Percentiles rank a stretch among this genome's conserved stretches.
phyloP scores from a whole-genome alignment of 352 stramenopile species.

The Globisporangium viniferum region DNA sequence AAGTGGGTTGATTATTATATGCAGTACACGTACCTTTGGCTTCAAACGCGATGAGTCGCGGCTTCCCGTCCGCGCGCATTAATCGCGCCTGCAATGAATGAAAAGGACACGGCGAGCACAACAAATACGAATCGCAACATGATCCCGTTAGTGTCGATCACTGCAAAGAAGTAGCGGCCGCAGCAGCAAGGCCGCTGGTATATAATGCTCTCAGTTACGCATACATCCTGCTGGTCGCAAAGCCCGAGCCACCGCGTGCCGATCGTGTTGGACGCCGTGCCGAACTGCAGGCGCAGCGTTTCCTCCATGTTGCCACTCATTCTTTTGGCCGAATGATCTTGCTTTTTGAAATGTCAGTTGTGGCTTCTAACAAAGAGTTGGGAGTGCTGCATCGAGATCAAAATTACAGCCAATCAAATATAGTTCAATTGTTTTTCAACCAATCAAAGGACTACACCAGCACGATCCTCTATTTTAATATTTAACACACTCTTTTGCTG shows the following conservation, averaged over 20 bases:
- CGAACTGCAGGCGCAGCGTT: conserved; percentile 71
- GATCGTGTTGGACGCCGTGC: conserved; percentile 60
- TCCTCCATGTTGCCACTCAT: conserved; percentile 34
- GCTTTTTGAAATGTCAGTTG: neutral
- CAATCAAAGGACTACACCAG: neutral
- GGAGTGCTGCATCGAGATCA: neutral
- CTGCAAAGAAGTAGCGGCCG: neutral
- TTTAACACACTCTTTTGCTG: neutral
- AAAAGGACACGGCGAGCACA: neutral
- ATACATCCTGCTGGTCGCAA: conserved; percentile 41
- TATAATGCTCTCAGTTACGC: conserved; percentile 1
- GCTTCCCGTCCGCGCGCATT: conserved; percentile 28
- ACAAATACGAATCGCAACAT: neutral
- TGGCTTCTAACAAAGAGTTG: neutral
- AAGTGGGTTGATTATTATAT: neutral
- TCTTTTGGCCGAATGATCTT: neutral
- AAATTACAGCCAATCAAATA: neutral
- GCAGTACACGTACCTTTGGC: conserved; percentile 45
- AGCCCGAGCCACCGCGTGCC: conserved; percentile 57
- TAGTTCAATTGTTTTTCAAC: neutral
- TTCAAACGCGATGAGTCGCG: conserved; percentile 66
- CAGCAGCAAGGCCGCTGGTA: neutral
- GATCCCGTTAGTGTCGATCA: neutral
- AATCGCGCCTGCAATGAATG: conserved; percentile 19
- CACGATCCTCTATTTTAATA: neutral